These are phyloP conservation scores for Heteromeles arbutifolia DNA, from an alignment of 306 rosid species.

Conservation along the genomic window DNA sequence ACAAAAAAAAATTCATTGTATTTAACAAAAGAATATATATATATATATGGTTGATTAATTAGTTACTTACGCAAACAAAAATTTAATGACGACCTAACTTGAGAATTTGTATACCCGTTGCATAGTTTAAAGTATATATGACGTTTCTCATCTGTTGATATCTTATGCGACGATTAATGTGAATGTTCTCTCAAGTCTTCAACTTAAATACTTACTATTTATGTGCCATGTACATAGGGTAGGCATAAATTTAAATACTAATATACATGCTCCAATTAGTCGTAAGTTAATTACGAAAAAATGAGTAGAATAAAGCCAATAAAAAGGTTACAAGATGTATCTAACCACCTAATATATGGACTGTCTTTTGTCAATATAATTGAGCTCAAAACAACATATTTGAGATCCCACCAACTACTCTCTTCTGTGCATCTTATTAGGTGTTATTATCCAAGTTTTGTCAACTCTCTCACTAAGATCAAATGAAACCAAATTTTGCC, in stretches of 20 bases:
- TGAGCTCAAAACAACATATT: constrained; percentile 21
- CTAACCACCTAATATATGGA: constrained; percentile 14
- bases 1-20: no score
- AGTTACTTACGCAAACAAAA: not conserved
- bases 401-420: constrained; percentile 34
- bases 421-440: constrained; percentile 7
- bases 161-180: not conserved
- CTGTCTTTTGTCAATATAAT: not conserved
- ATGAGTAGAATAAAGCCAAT: constrained; percentile 12
- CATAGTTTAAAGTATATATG: not conserved
- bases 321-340: constrained; percentile 17
- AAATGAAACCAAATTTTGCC: not conserved
- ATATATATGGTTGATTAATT: not conserved
- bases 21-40: no score
- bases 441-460: constrained; percentile 7
- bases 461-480: not conserved
- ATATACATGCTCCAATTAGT: not conserved
- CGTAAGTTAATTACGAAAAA: not conserved
- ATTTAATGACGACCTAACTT: not conserved
- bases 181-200: not conserved
- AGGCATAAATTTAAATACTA: not conserved
- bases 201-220: not conserved
- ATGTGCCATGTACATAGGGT: not conserved
- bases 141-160: not conserved
- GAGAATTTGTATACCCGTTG: not conserved